Base-by-base conservation (phyloP, 164 flowering plant genomes). In the Sedum album region DNA sequence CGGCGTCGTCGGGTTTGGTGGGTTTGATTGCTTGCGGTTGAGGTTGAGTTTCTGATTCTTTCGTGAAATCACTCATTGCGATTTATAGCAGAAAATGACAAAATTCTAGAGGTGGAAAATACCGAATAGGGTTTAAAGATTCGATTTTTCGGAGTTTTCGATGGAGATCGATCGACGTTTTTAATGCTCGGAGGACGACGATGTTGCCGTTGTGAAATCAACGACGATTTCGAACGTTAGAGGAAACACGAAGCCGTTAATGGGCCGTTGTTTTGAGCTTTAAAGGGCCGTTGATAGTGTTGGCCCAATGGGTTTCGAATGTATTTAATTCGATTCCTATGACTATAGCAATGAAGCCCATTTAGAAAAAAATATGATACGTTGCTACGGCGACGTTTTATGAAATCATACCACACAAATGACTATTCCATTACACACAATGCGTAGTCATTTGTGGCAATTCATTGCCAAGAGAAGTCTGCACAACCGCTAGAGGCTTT, bases 21-120 rank as follows among this genome's bases (percentile, higher is more conserved):
- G 62, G 62, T 28, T 57, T 28, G 35, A 14, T 57, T 57, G 33
- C 31, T 57, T 57, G 62, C 62, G 33, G 20, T 57, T 28, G 62
- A 57, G 33, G 20, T 57, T 28, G 62, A 57, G 33, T 26, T 28
- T 57, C 28, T 9, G 48, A 44, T 44, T 44, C 2, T 44, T 44
- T 18, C 6, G 28, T 13, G 31, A 1, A 5, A 7, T 28, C 33
- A 57, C 28, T 57, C 62, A 57, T 57, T 10, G 62, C 14, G 31
- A 57, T 57, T 26, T 26, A 18, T 57, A 57, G 62, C 11, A 33
- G 62, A 57, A 57, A 33, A 28, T 2, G 5, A 28, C 31, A 13
- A 57, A 26, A 11, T 18, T 33, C 33, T 57, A 28, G 33, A 57
- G 33, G 35, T 17, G 26, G 13, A 57, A 26, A 57, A 15, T 28